Percentiles rank a stretch among this genome's conserved stretches.
These are phyloP conservation scores for Naganishia randhawae DNA, from an alignment of 768 basidiomycete species.

Conservation along the genomic window DNA sequence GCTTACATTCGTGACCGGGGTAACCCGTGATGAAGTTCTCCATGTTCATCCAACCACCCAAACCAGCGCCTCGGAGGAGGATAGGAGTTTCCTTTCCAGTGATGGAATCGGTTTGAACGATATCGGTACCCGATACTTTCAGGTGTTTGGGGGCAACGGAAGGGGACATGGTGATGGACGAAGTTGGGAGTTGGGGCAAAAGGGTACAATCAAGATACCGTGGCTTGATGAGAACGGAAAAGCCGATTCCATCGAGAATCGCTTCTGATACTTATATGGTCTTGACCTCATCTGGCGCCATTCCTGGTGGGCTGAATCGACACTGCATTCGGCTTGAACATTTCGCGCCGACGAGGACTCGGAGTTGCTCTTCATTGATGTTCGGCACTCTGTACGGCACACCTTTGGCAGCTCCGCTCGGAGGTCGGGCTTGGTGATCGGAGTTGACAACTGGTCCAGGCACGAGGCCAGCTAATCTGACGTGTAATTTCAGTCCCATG, in stretches of 20 bases:
- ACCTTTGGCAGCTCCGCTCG: background rate
- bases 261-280: conserved; percentile 12
- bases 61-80: conserved; percentile 28
- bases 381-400: background rate
- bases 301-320: background rate
- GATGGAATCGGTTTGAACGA: conserved; percentile 25
- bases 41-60: conserved; percentile 47
- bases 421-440: conserved; percentile 5
- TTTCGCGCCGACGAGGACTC: background rate
- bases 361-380: background rate
- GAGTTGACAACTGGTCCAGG: background rate
- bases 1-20: conserved; percentile 69
- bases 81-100: conserved; percentile 24
- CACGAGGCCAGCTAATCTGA: too few species aligned
- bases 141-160: conserved; percentile 21
- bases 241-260: background rate
- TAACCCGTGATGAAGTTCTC: conserved; percentile 57
- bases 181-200: background rate
- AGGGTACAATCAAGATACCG: conserved; percentile 2
- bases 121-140: conserved; percentile 24
- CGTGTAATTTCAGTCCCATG: too few species aligned
- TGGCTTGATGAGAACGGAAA: background rate
- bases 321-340: background rate
- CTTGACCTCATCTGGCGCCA: background rate
- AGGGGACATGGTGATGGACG: conserved; percentile 9